Percentiles rank a stretch among this genome's conserved stretches.
phyloP scores from a whole-genome alignment of 768 basidiomycete genomes.

The Vararia minispora region DNA sequence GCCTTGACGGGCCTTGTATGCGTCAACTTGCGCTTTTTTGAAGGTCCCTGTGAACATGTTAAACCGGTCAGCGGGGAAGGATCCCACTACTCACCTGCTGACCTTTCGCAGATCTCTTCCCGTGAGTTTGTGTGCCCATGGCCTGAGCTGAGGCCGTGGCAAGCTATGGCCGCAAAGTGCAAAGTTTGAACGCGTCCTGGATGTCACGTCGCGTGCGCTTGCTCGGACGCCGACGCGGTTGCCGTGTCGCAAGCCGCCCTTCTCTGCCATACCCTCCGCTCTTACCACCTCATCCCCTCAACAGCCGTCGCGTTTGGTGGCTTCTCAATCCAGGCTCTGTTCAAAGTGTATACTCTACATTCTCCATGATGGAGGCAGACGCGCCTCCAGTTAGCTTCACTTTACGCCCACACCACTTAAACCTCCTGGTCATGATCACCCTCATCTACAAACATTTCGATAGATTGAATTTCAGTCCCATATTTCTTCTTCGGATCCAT shows the following conservation, averaged over 20 bases:
- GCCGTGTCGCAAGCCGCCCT: neutral
- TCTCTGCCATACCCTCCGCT: conserved; percentile 6
- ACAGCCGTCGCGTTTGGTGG: conserved; percentile 1
- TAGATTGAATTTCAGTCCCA: conserved; percentile 38
- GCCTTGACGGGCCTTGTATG: conserved; percentile 18
- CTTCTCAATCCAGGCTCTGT: neutral
- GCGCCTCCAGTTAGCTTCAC: conserved; percentile 54
- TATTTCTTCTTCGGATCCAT: conserved; percentile 52
- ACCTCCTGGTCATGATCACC: conserved; percentile 51
- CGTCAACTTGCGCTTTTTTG: conserved; percentile 53
- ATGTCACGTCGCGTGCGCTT: conserved; percentile 1
- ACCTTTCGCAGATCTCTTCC: conserved; percentile 24
- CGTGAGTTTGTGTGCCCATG: conserved; percentile 21
- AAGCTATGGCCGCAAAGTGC: no score
- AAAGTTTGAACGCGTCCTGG: conserved; percentile 7
- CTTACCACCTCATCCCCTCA: conserved; percentile 8
- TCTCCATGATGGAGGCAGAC: conserved; percentile 29
- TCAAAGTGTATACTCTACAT: no score
- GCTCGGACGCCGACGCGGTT: conserved; percentile 3
- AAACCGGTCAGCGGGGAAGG: neutral
- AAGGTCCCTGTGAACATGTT: conserved; percentile 23
- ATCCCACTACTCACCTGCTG: conserved; percentile 18
- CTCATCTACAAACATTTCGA: conserved; percentile 51
- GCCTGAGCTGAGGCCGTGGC: no score
- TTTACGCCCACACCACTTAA: conserved; percentile 69